A percentile compares a stretch with the other conserved stretches of the same genome.
Conservation (phyloP, 2,329 filamentous ascomycete genomes). For the Xylaria sp. region DNA sequence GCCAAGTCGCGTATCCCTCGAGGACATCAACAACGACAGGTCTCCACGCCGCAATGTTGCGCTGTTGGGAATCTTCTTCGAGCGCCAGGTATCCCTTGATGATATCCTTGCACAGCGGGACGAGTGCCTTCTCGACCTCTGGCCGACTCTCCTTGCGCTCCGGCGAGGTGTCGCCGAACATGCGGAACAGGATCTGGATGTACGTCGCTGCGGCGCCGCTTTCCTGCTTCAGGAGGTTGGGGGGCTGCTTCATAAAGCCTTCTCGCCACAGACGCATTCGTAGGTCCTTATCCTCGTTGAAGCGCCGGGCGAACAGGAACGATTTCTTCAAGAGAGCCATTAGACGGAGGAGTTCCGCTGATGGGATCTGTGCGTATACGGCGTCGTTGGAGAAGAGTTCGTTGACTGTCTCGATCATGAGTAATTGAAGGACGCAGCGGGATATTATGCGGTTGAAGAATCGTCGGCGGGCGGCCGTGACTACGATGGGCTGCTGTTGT, state of each 20-base stretch:
- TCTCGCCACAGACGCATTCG: constrained; percentile 95
- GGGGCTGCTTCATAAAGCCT: constrained; percentile 99
- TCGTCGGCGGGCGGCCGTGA: constrained; percentile 89
- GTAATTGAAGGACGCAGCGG: constrained; percentile 93
- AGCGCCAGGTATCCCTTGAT: constrained; percentile 84
- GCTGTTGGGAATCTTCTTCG: constrained; percentile 95
- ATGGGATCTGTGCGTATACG: constrained; percentile 93
- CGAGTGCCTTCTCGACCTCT: constrained; percentile 89
- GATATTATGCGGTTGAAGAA: constrained; percentile 99
- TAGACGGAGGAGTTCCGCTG: constrained; percentile 84
- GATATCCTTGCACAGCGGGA: constrained; percentile 95
- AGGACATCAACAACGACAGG: constrained; percentile 97
- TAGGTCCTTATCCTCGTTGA: constrained; percentile 97
- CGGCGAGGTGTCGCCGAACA: constrained; percentile 91
- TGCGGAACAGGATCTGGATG: constrained; percentile 92
- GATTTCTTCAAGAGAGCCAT: constrained; percentile 96
- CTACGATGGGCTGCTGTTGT: constrained; percentile 89
- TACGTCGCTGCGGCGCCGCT: constrained; percentile 93
- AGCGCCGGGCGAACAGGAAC: constrained; percentile 95
- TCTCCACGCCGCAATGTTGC: constrained; percentile 96
- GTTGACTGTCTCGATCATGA: constrained; percentile 99
- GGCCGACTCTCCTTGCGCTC: constrained; percentile 81
- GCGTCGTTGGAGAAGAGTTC: constrained; percentile 98
- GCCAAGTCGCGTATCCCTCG: constrained; percentile 90
- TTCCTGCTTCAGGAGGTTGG: constrained; percentile 97